Evolutionary conservation across 495 filamentous ascomycete genomes (phyloP).

Genomic region (Sporormia fimetaria): DNA sequence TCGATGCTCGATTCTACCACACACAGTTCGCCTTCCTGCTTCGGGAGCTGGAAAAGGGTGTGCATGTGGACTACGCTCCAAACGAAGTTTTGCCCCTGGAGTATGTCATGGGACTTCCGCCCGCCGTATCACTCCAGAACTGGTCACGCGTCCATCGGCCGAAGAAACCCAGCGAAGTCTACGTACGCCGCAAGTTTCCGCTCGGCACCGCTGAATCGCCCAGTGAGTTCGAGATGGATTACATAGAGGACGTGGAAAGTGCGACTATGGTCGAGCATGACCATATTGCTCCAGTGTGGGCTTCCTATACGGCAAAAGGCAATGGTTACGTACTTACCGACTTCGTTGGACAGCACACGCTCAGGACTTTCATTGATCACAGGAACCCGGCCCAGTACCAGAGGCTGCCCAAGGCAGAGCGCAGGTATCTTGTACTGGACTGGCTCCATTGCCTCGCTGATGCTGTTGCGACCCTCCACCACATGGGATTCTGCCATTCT

Average conservation of each 20-base stretch:
- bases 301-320: constrained; percentile 64
- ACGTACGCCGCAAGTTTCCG: constrained; percentile 60
- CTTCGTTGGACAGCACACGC: constrained; percentile 60
- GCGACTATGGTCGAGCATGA: constrained; percentile 57
- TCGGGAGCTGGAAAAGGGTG: constrained; percentile 55
- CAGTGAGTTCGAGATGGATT: constrained; percentile 48
- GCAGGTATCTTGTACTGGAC: constrained; percentile 56
- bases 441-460: constrained; percentile 84
- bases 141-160: constrained; percentile 60
- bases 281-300: constrained; percentile 71
- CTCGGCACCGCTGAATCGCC: constrained; percentile 40
- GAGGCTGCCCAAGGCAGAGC: constrained; percentile 56
- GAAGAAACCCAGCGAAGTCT: constrained; percentile 46
- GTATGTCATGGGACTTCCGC: constrained; percentile 46
- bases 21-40: constrained; percentile 75
- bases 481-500: constrained; percentile 59
- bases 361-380: constrained; percentile 66
- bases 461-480: constrained; percentile 66
- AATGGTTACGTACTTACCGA: constrained; percentile 67
- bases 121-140: constrained; percentile 38
- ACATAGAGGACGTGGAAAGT: constrained; percentile 54
- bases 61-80: constrained; percentile 60
- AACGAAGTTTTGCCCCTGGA: constrained; percentile 75
- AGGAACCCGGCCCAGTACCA: constrained; percentile 44
- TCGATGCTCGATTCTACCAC: constrained; percentile 66